Evolutionary conservation across 352 stramenopile genomes (phyloP).

Genomic region (Phytophthora idaei): DNA sequence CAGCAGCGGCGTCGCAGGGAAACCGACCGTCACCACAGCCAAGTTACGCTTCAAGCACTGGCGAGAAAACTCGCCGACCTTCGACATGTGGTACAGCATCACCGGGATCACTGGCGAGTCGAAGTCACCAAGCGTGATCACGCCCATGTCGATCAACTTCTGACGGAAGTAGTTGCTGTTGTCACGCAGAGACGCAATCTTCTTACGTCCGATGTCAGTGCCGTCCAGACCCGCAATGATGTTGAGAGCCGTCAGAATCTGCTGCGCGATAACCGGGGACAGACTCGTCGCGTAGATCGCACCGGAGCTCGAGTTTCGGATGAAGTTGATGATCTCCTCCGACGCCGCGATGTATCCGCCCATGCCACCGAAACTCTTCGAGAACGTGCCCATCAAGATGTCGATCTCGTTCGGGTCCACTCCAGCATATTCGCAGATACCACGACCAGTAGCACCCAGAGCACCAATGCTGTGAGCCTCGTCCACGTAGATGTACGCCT

Average conservation of each 20-base stretch:
- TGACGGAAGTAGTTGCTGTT: conserved; percentile 99
- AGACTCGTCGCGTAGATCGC: conserved; percentile 69
- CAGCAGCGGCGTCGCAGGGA: conserved; percentile 95
- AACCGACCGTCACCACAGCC: conserved; percentile 98
- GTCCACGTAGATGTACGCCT: conserved; percentile 97
- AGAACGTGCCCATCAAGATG: conserved; percentile 99
- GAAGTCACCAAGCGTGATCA: conserved; percentile 93
- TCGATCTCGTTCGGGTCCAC: conserved; percentile 97
- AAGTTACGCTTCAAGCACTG: conserved; percentile 95
- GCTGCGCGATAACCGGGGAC: conserved; percentile 60
- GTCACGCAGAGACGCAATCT: conserved; percentile 93
- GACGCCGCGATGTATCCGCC: conserved; percentile 97
- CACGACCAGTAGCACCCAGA: conserved; percentile 93
- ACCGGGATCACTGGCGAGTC: conserved; percentile 98
- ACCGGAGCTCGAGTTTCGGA: conserved; percentile 60
- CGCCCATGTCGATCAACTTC: conserved; percentile 93
- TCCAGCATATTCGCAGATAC: conserved; percentile 94
- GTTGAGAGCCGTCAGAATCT: conserved; percentile 81
- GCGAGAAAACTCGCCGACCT: conserved; percentile 97
- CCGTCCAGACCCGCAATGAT: conserved; percentile 97
- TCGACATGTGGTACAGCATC: conserved; percentile 98
- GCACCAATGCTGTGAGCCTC: conserved; percentile 98
- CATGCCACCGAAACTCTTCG: conserved; percentile 98
- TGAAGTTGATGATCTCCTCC: conserved; percentile 72
- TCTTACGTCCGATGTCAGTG: conserved; percentile 92